Percentiles rank a stretch among this genome's conserved stretches.
Evolutionary conservation across 106 monocot species (phyloP).

Genomic region (Dioscorea dumetorum): DNA sequence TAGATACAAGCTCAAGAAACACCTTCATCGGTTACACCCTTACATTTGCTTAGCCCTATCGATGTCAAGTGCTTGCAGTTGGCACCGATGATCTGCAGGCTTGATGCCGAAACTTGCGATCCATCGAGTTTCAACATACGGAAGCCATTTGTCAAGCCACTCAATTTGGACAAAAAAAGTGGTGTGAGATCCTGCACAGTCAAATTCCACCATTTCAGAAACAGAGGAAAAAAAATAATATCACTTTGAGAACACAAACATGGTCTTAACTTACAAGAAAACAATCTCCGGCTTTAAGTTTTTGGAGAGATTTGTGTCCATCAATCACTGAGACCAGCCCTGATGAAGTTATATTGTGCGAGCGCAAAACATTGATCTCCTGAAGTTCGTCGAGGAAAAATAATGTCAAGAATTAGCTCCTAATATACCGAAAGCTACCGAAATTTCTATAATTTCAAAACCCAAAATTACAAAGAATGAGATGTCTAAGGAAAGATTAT

Average conservation of each 20-base stretch:
- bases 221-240: not conserved
- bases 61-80: constrained; percentile 62
- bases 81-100: constrained; percentile 37
- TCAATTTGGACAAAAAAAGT: constrained; percentile 47
- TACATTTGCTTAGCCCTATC: constrained; percentile 81
- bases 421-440: not conserved
- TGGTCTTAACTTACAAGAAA: constrained; percentile 30
- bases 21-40: constrained; percentile 61
- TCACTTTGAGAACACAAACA: not conserved
- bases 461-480: not conserved
- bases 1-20: constrained; percentile 38
- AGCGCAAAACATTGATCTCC: constrained; percentile 69
- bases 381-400: constrained; percentile 16
- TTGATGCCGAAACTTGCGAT: constrained; percentile 37
- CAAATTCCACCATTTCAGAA: not conserved
- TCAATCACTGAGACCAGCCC: constrained; percentile 59
- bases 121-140: constrained; percentile 55
- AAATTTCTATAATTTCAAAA: not conserved
- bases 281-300: constrained; percentile 60
- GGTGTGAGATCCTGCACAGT: constrained; percentile 39
- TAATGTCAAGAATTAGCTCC: not conserved
- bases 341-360: constrained; percentile 47
- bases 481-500: not conserved
- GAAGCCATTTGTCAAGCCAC: constrained; percentile 23
- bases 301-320: constrained; percentile 50